Evolutionary conservation across 352 stramenopile genomes (phyloP).

Genomic region (Phytophthora cajani): DNA sequence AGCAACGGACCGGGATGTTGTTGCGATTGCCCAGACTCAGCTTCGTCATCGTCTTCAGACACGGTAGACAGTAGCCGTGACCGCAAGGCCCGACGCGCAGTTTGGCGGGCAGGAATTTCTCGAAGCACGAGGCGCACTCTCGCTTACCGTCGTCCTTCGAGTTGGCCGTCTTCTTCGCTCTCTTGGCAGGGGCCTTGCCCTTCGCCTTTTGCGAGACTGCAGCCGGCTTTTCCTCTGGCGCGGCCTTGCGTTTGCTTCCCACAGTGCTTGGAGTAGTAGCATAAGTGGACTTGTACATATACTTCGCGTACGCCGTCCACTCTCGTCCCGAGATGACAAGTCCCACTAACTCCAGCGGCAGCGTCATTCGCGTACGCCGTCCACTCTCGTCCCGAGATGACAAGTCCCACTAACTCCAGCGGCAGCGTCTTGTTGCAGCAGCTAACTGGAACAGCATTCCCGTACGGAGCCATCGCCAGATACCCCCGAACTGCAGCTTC

Average conservation of each 20-base stretch:
- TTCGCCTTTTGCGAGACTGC: slow-evolving; percentile 13
- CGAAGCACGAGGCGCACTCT: slow-evolving; percentile 41
- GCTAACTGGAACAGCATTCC: slow-evolving; percentile 34
- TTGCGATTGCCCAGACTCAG: slow-evolving; percentile 39
- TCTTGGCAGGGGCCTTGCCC: slow-evolving; percentile 16
- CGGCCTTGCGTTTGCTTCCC: slow-evolving; percentile 29
- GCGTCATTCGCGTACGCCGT: slow-evolving; percentile 43
- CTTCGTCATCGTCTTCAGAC: slow-evolving; percentile 43
- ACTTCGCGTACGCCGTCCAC: slow-evolving; percentile 42
- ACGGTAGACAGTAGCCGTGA: slow-evolving; percentile 52
- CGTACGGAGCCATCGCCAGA: slow-evolving; percentile 32
- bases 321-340: slow-evolving; percentile 28
- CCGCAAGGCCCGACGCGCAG: slow-evolving; percentile 32
- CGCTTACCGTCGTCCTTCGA: slow-evolving; percentile 7
- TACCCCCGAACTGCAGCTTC: slow-evolving; percentile 29
- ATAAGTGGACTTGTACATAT: slow-evolving; percentile 20
- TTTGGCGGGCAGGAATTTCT: slow-evolving; percentile 7
- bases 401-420: slow-evolving; percentile 38
- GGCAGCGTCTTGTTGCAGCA: slow-evolving; percentile 47
- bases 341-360: slow-evolving; percentile 44
- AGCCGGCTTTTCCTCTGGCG: neutral
- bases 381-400: slow-evolving; percentile 30
- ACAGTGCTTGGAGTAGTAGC: neutral
- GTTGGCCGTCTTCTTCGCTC: neutral
- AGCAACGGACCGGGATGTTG: slow-evolving; percentile 49